Base-by-base conservation (phyloP, 2,329 filamentous ascomycete genomes). In the Colletotrichum sp. region DNA sequence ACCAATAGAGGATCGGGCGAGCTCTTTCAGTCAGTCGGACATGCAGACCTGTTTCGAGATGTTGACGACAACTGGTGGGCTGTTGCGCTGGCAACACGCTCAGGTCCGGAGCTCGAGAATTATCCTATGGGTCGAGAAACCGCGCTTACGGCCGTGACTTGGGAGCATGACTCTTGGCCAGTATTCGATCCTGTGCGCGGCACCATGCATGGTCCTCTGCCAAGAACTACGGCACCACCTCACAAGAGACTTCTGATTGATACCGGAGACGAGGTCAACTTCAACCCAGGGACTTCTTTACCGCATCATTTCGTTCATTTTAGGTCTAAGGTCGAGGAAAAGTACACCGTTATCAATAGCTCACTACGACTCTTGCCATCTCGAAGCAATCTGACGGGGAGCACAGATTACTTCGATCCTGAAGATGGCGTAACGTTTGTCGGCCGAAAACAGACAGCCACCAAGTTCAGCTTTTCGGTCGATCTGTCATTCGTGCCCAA, bases 21-120 rank as follows among this genome's bases (percentile, higher is more conserved):
- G 63, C 81, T 82, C 28, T 80, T 84, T 63, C 82, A 84, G 71
- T 79, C 80, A 0, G 81, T 82, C 6, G 83, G 83, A 0, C 83
- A 85, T 24, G 82, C 77, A 28, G 83, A 85, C 26, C 28, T 84
- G 1, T 84, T 85, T 63, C 81, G 82, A 15, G 83, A 84, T 8
- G 32, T 70, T 3, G 69, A 57, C 52, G 21, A 26, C 12, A 57
- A 57, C 52, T 57, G 52, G 21, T 57, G 52, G 52, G 52, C 52
- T 26, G 52, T 57, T 24, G 52, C 52, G 10, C 21, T 57, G 8
- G 24, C 52, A 1, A 57, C 52, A 24, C 52, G 52, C 8, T 57
- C 52, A 57, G 52, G 52, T 26, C 21, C 52, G 2, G 52, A 57
- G 0, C 12, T 57, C 13, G 15, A 57, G 21, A 28, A 9, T 1